Evolutionary conservation across 495 filamentous ascomycete genomes (phyloP).

Genomic region (Geopyxis carbonaria): DNA sequence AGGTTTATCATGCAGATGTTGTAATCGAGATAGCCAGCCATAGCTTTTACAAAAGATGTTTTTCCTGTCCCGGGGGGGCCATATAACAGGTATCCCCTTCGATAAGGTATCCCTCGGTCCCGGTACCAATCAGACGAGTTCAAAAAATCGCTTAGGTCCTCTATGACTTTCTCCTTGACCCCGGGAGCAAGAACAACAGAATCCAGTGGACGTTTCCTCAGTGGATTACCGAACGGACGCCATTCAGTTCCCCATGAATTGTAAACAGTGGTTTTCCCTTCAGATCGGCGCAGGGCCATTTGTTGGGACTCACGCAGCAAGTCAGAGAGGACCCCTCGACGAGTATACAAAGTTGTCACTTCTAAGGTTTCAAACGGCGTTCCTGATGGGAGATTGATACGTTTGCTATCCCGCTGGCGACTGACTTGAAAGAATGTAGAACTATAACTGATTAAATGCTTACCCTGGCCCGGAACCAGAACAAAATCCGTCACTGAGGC

Average conservation of each 20-base stretch:
- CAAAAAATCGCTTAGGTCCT: slow-evolving; percentile 72
- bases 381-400: slow-evolving; percentile 54
- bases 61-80: slow-evolving; percentile 92
- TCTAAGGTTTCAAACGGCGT: slow-evolving; percentile 88
- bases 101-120: slow-evolving; percentile 68
- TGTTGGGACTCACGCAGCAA: slow-evolving; percentile 72
- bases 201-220: slow-evolving; percentile 68
- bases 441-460: slow-evolving; percentile 69
- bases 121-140: slow-evolving; percentile 70
- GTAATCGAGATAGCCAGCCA: slow-evolving; percentile 84
- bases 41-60: slow-evolving; percentile 86
- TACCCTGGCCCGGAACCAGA: slow-evolving; percentile 77
- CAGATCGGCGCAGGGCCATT: slow-evolving; percentile 53
- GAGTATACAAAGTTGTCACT: slow-evolving; percentile 74
- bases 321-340: slow-evolving; percentile 69
- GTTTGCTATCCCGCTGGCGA: slow-evolving; percentile 59
- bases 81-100: slow-evolving; percentile 60
- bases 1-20: slow-evolving; percentile 88
- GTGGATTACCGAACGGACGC: slow-evolving; percentile 71
- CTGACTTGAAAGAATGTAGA: slow-evolving; percentile 73
- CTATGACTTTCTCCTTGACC: slow-evolving; percentile 68
- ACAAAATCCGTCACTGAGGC: slow-evolving; percentile 62
- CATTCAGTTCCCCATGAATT: slow-evolving; percentile 65
- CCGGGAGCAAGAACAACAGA: slow-evolving; percentile 80
- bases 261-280: slow-evolving; percentile 92